These are phyloP conservation scores for Pholiota conissans DNA, from an alignment of 768 basidiomycete genomes.

Conservation along the genomic window DNA sequence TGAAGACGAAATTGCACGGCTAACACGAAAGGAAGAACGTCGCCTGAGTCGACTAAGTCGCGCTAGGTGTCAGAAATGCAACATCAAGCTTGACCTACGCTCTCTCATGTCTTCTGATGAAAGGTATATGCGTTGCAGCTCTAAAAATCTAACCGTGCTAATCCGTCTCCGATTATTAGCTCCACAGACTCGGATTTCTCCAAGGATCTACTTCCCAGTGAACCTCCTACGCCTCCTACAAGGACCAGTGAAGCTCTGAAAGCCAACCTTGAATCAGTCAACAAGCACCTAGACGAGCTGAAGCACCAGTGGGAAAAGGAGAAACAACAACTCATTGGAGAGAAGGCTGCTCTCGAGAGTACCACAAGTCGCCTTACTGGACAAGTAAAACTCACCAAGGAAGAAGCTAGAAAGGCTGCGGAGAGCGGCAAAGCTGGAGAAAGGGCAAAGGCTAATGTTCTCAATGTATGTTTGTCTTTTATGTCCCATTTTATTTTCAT, in stretches of 20 bases:
- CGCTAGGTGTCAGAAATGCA: constrained; percentile 70
- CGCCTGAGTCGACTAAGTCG: constrained; percentile 58
- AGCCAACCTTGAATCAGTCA: constrained; percentile 59
- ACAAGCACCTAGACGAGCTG: constrained; percentile 61
- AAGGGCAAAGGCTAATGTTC: constrained; percentile 46
- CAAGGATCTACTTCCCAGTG: constrained; percentile 42
- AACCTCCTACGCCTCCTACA: constrained; percentile 70
- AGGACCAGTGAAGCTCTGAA: constrained; percentile 66
- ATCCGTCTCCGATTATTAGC: too few species aligned
- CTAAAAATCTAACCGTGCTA: too few species aligned
- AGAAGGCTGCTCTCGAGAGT: constrained; percentile 74
- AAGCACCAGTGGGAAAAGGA: constrained; percentile 74
- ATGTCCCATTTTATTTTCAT: neutral
- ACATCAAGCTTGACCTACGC: constrained; percentile 56
- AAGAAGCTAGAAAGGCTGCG: constrained; percentile 52
- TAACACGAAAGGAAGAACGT: constrained; percentile 71
- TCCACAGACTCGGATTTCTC: constrained; percentile 56
- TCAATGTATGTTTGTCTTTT: constrained; percentile 46
- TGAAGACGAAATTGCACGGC: constrained; percentile 68
- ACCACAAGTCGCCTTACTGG: constrained; percentile 64
- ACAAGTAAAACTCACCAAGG: constrained; percentile 58
- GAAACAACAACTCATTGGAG: constrained; percentile 58
- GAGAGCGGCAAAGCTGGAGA: constrained; percentile 55
- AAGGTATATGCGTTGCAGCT: constrained; percentile 60
- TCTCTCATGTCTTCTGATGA: constrained; percentile 51